Evolutionary conservation across 768 basidiomycete genomes (phyloP), one percentile per base, ranked within the genome.

Genomic region (Candolleomyces efflorescens): DNA sequence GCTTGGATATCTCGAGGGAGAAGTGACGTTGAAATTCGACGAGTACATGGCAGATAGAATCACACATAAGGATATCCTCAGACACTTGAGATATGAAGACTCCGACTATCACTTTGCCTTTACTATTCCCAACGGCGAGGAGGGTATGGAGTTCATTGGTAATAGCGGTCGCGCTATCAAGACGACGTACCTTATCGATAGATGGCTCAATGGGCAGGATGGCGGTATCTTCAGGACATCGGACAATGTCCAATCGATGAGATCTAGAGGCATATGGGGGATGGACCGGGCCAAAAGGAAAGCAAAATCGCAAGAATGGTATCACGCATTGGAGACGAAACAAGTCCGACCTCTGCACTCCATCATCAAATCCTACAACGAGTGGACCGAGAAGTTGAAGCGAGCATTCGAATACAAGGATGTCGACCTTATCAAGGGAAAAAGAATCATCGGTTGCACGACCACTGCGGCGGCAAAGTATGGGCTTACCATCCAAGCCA

Each of bases 381-480:
- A 64, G 10, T 61, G 58, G n/a, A 73, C 76, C 22, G 70, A 66
- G 0, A 58, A 73, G 7, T 49, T 85, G 3, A 61, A 65, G 1
- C 71, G 69, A 46, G 74, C 68, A 57, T 79, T 69, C 52, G 61
- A 62, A 3, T 73, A 76, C 56, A 69, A 67, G 5, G 71, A 67
- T 5, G 56, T 65, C 0, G 67, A 63, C 0, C 59, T 79, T 7
- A 64, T 87, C 24, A 66, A 65, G 52, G 67, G 55, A 41, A 86
- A 83, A 65, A 69, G 82, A 3, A 78, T 88, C 53, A 83, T 88
- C 11, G 87, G 79, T 0, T 87, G 86, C 59, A 89, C 86, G 0
- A 89, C 87, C 0, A 87, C 86, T 0, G 86, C 76, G 1, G 87
- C 87, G 0, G 87, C 87, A 0, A 89, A 82, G 66, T 86, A 81